phyloP scores from a whole-genome alignment of 192 early-diverging fungal species.

The Backusella mclennaniae region DNA sequence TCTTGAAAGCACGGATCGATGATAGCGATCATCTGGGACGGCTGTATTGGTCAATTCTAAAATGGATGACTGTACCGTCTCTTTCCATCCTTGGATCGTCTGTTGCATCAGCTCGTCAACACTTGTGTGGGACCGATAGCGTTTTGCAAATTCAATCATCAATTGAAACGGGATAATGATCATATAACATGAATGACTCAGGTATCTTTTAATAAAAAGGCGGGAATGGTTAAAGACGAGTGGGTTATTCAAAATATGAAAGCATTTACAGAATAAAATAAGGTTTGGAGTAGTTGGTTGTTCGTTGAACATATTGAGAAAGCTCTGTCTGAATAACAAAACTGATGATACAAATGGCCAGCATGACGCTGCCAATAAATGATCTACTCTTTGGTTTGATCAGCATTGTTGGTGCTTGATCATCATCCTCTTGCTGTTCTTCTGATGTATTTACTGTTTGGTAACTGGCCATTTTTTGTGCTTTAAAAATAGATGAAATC shows the following conservation, averaged over 20 bases:
- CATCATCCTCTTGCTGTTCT: background rate
- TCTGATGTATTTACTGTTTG: background rate
- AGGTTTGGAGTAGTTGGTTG: conserved; percentile 55
- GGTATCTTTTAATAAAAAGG: conserved; percentile 35
- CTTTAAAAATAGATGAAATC: background rate
- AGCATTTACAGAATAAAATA: conserved; percentile 54
- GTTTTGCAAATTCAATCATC: conserved; percentile 8
- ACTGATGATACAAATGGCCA: conserved; percentile 44
- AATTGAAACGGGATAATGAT: conserved; percentile 42
- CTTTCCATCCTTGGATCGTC: background rate
- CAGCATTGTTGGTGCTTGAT: background rate
- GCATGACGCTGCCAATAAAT: conserved; percentile 34
- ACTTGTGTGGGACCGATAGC: too few relatives aligned
- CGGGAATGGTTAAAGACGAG: background rate
- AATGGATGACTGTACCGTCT: conserved; percentile 7
- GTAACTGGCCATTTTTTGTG: background rate
- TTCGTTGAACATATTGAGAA: conserved; percentile 57
- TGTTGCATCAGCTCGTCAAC: background rate
- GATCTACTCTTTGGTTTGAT: background rate
- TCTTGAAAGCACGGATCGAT: background rate
- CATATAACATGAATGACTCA: conserved; percentile 41
- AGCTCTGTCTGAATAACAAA: conserved; percentile 59
- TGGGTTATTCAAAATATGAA: background rate
- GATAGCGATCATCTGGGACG: conserved; percentile 4
- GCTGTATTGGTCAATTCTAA: background rate